phyloP scores from a whole-genome alignment of 208 protist species.

The Crithidia bombi region DNA sequence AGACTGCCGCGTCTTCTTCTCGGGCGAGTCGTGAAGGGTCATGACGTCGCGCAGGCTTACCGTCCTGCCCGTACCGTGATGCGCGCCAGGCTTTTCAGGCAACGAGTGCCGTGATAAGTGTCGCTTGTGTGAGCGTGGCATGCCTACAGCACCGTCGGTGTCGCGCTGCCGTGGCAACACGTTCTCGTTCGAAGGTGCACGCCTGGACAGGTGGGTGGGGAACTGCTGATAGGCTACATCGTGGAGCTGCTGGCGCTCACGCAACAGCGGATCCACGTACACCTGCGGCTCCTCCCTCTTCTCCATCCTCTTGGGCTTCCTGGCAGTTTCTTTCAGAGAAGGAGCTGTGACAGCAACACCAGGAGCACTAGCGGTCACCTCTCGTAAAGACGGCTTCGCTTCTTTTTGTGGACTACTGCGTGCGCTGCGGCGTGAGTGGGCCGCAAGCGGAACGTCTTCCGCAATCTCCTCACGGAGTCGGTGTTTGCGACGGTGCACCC shows the following conservation, averaged over 20 bases:
- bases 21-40: constrained; percentile 18
- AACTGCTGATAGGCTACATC: constrained; percentile 11
- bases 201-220: not conserved
- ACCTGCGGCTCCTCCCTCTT: constrained; percentile 20
- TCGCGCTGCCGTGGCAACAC: not conserved
- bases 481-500: not conserved
- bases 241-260: constrained; percentile 29
- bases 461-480: not conserved
- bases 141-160: not conserved
- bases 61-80: not conserved
- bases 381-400: not conserved
- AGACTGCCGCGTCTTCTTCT: not conserved
- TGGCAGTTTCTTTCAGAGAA: not conserved
- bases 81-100: not conserved
- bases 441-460: not conserved
- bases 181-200: not conserved
- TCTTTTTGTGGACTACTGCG: not conserved
- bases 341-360: not conserved
- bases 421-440: not conserved
- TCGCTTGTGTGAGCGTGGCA: not conserved
- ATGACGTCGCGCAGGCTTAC: constrained; percentile 32
- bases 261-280: constrained; percentile 32
- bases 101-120: not conserved
- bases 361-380: no score
- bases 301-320: not conserved